Conservation (phyloP, 179 eudicot genomes). For the Pouteria campechiana region DNA sequence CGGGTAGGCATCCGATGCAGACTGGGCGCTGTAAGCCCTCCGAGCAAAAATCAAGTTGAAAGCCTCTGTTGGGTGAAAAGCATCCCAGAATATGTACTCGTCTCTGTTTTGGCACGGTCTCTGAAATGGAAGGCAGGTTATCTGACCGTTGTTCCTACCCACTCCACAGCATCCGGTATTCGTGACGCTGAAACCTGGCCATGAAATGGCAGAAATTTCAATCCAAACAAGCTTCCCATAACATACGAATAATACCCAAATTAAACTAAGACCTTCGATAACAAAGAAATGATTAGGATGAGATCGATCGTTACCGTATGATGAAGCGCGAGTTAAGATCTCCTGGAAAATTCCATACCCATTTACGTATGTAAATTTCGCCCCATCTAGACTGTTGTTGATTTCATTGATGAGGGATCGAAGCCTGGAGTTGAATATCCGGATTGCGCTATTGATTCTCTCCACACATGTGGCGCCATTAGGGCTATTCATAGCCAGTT, state of each 20-base stretch:
- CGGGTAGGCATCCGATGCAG: slow-evolving; percentile 23
- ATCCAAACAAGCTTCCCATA: too few relatives aligned
- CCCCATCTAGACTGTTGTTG: slow-evolving; percentile 38
- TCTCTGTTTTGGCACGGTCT: slow-evolving; percentile 31
- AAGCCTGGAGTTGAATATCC: slow-evolving; percentile 52
- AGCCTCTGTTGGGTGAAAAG: slow-evolving; percentile 42
- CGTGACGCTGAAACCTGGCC: slow-evolving; percentile 30
- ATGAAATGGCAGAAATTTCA: too few relatives aligned
- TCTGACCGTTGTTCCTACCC: slow-evolving; percentile 34
- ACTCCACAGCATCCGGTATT: slow-evolving; percentile 33
- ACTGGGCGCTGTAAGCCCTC: slow-evolving; percentile 22
- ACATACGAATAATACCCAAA: too few relatives aligned
- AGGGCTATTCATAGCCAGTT: slow-evolving; percentile 62
- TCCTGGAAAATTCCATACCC: slow-evolving; percentile 68
- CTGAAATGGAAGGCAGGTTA: slow-evolving; percentile 29
- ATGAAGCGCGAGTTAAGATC: slow-evolving; percentile 30
- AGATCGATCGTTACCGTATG: slow-evolving; percentile 38
- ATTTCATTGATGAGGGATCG: slow-evolving; percentile 42
- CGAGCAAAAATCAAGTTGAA: slow-evolving; percentile 26
- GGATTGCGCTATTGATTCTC: slow-evolving; percentile 54
- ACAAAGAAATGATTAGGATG: not conserved
- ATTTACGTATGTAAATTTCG: slow-evolving; percentile 56
- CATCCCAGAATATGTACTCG: slow-evolving; percentile 36
- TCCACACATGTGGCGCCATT: slow-evolving; percentile 69
- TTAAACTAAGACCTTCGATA: too few relatives aligned